Percentiles rank a stretch among this genome's conserved stretches.
Conservation (phyloP, 208 protist genomes). For the Crithidia sp. region DNA sequence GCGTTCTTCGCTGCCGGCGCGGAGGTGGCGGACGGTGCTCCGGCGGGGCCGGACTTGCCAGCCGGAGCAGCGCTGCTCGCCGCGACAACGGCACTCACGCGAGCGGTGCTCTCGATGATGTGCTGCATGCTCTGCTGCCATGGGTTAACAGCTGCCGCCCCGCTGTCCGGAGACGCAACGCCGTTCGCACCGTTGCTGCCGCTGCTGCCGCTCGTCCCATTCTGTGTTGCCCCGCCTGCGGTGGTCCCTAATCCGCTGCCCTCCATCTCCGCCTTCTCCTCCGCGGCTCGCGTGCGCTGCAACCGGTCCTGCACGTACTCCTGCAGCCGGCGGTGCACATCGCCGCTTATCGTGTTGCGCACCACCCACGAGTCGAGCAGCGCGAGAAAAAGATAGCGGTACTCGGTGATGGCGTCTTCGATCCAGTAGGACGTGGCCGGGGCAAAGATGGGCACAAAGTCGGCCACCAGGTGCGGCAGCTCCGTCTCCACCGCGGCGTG, state of each 20-base stretch:
- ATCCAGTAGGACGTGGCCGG: conserved; percentile 27
- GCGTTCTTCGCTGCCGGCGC: conserved; percentile 13
- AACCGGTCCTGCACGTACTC: conserved; percentile 63
- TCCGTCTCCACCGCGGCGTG: conserved; percentile 39
- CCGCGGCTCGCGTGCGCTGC: conserved; percentile 45
- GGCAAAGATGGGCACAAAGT: conserved; percentile 57
- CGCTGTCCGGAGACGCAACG: no score
- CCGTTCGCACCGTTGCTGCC: background rate
- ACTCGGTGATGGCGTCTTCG: conserved; percentile 63
- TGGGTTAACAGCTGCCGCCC: background rate
- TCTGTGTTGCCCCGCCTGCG: background rate
- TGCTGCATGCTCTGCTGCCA: conserved; percentile 32
- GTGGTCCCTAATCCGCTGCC: background rate
- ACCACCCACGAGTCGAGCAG: conserved; percentile 68
- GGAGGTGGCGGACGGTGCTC: background rate
- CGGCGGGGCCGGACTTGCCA: background rate
- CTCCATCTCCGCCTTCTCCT: conserved; percentile 22
- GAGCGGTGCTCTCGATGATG: conserved; percentile 35
- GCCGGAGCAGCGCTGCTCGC: background rate
- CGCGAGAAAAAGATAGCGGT: conserved; percentile 53
- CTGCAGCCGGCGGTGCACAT: conserved; percentile 63
- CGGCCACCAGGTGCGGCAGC: conserved; percentile 63
- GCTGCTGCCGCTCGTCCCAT: background rate
- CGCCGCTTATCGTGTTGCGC: conserved; percentile 37
- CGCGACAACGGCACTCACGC: conserved; percentile 25